A percentile compares a stretch with the other conserved stretches of the same genome.
Conservation (phyloP, 306 rosid species). For the Pyrus communis region DNA sequence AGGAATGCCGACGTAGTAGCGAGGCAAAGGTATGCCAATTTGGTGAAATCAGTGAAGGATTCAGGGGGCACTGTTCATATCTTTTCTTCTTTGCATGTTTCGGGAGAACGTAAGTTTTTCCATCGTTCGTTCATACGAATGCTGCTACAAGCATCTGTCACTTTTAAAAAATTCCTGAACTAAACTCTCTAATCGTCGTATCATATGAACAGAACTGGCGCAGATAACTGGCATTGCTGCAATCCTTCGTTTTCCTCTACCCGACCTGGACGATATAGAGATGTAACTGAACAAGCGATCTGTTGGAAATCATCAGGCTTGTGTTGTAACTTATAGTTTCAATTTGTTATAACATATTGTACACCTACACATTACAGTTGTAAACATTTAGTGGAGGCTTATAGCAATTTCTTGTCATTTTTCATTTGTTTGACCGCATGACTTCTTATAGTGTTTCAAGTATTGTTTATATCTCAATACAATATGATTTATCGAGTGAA, state of each 20-base stretch:
- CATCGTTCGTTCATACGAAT: not conserved
- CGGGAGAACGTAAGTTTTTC: constrained; percentile 88
- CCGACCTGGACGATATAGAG: constrained; percentile 90
- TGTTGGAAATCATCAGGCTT: not conserved
- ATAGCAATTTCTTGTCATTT: not conserved
- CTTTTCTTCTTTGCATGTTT: constrained; percentile 90
- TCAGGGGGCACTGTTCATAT: constrained; percentile 86
- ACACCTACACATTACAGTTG: not conserved
- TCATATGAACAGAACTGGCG: constrained; percentile 61
- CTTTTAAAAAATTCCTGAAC: not conserved
- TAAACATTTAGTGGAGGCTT: not conserved
- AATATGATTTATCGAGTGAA: not conserved
- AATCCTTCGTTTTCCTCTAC: constrained; percentile 89
- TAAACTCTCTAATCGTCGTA: not conserved
- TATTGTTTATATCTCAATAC: not conserved
- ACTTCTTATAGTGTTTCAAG: not conserved
- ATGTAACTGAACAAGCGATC: constrained; percentile 34
- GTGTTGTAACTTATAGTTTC: not conserved
- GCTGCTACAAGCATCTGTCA: not conserved
- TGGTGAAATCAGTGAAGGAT: constrained; percentile 75
- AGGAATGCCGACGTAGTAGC: constrained; percentile 64
- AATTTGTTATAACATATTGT: not conserved
- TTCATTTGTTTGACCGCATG: not conserved
- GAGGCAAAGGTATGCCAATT: constrained; percentile 63
- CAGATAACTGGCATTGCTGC: constrained; percentile 76